Base-by-base conservation (phyloP, 2,329 filamentous ascomycete species). In the Claviceps pazoutovae region DNA sequence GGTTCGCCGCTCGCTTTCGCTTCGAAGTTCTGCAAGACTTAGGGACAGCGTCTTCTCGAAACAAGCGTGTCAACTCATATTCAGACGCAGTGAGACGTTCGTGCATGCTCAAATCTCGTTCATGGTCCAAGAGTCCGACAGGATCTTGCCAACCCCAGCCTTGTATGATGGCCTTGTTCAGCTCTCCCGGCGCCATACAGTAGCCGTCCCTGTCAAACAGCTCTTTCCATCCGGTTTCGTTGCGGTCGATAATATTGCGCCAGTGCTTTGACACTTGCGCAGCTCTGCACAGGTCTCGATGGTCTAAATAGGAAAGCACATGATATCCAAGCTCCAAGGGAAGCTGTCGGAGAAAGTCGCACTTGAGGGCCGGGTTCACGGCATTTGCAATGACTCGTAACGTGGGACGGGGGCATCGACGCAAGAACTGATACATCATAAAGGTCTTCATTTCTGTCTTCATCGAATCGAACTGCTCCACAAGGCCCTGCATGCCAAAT, bases 91-190 rank as follows among this genome's bases (percentile, higher is more conserved):
- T 75, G 50, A 80, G 66, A 49, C 69, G 73, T 55, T 64, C 74
- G 45, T 74, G 71, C 56, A 74, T 67, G 65, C 86, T 88, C 48
- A 96, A 68, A 63, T 98, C 90, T 53, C 80, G 77, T 66, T 98
- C 93, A 51, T 78, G 88, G 23, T 86, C 88, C 50, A 86, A 79
- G 4, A 75, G 67, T 0, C 85, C 86, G 51, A 81, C 78, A 0
- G 90, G 88, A 62, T 91, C 88, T 64, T 98, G 93, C 89, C 93
- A 98, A 14, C 90, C 93, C 93, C 93, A 98, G 14, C 93, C 93
- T 71, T 97, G 88, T 43, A 75, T 73, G 51, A 97, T 89, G 34
- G 93, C 90, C 59, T 84, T 83, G 57, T 88, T 82, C 23, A 98
- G 74, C 66, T 98, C 93, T 17, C 87, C 88, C 1, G 83, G 74